Base-by-base conservation (phyloP, 148 eudicot species). In the Diospyros lotus region DNA sequence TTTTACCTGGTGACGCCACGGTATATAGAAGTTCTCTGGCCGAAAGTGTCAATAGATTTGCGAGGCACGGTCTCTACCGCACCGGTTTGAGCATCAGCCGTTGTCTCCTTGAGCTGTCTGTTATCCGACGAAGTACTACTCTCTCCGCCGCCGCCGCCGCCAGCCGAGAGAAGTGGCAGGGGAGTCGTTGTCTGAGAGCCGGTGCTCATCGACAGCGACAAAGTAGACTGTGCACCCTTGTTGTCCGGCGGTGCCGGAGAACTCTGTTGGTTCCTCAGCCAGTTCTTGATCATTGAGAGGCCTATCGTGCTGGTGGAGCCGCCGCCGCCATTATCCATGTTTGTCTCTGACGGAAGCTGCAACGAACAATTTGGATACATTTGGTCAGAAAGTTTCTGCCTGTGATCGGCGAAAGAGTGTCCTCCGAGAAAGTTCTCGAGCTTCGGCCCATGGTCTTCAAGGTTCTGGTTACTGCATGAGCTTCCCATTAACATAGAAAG, bases 1-100 rank as follows among this genome's bases (percentile, higher is more conserved):
- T 48, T 48, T 42, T 41, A 94, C 98, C 98, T 91, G 56, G 98
- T 94, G 18, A 94, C 98, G 64, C 98, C 98, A n/a, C 97, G 98
- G 82, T 94, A 94, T 55, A 91, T 91, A 3, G 98, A 94, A 60
- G 98, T 94, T 56, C 98, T 87, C 81, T 94, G 98, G 53, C 98
- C 97, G 80, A 91, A 94, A 0, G 97, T 91, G 64, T 94, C 98
- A 52, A 86, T 84, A 78, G 93, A 86, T 76, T 94, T 94, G 70
- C 89, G 80, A 40, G 91, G 91, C 39, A 82, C 90, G 0, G 86
- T 68, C 71, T 87, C 94, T 12, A 80, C 64, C 58, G 86, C 91
- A 84, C 86, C 82, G 58, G 77, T 82, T 74, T 79, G 81, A 64
- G 58, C 76, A 67, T 84, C 86, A 48, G 43, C 64, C 48, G 13